These are phyloP conservation scores for Cupressus sempervirens DNA, from an alignment of 75 land plant species.

Conservation along the genomic window DNA sequence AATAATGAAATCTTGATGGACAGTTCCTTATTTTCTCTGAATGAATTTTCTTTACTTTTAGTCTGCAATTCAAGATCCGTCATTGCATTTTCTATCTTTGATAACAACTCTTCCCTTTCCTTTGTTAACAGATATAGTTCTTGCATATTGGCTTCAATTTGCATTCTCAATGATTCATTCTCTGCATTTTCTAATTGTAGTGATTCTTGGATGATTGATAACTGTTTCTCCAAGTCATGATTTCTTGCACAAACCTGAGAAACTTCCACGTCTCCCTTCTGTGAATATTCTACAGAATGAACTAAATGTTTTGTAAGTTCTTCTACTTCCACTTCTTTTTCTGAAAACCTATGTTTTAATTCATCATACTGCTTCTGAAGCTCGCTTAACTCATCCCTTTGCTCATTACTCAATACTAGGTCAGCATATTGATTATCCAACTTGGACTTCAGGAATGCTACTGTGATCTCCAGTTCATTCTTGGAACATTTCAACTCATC, in stretches of 20 bases:
- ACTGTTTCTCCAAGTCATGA: constrained; percentile 24
- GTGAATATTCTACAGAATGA: constrained; percentile 28
- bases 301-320: constrained; percentile 29
- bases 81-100: constrained; percentile 53
- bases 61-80: constrained; percentile 49
- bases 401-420: constrained; percentile 17
- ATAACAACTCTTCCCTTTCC: constrained; percentile 45
- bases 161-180: constrained; percentile 43
- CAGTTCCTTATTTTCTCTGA: constrained; percentile 29
- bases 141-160: constrained; percentile 47
- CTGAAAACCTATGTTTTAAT: constrained; percentile 10
- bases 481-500: constrained; percentile 13
- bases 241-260: constrained; percentile 27
- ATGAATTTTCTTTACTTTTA: constrained; percentile 40
- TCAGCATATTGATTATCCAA: constrained; percentile 4
- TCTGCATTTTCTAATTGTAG: constrained; percentile 43
- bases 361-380: constrained; percentile 10
- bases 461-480: constrained; percentile 5
- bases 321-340: constrained; percentile 21
- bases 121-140: constrained; percentile 35
- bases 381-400: constrained; percentile 10
- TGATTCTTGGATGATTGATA: constrained; percentile 39
- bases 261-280: constrained; percentile 36
- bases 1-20: constrained; percentile 14
- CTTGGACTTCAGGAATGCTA: background rate